phyloP scores from a whole-genome alignment of 352 stramenopile species.

The Globisporangium takayamanum region DNA sequence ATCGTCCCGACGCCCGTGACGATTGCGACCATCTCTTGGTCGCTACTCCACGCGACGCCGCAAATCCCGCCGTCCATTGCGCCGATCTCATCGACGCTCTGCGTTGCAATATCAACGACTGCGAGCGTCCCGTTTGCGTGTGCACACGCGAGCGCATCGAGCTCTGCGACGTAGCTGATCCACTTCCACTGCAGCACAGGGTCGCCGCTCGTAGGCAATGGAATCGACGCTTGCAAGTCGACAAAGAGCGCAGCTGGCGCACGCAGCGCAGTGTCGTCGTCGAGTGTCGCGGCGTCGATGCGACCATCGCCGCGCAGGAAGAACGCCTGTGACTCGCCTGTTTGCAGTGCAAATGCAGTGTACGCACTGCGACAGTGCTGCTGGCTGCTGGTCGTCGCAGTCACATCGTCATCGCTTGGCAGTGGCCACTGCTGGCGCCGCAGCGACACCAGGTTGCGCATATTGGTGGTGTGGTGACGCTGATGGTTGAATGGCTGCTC shows the following conservation, averaged over 20 bases:
- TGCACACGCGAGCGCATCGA: slow-evolving; percentile 52
- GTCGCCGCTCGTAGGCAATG: background rate
- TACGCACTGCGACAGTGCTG: background rate
- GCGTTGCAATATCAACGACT: slow-evolving; percentile 41
- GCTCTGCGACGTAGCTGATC: slow-evolving; percentile 56
- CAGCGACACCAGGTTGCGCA: slow-evolving; percentile 61
- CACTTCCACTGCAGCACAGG: slow-evolving; percentile 32
- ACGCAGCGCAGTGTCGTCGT: slow-evolving; percentile 2
- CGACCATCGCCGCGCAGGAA: slow-evolving; percentile 26
- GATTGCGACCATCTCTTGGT: slow-evolving; percentile 64
- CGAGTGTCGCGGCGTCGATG: slow-evolving; percentile 25
- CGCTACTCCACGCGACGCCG: slow-evolving; percentile 56
- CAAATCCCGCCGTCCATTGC: slow-evolving; percentile 54
- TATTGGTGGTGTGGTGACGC: slow-evolving; percentile 3
- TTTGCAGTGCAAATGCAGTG: slow-evolving; percentile 27
- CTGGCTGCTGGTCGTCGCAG: background rate
- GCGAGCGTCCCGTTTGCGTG: slow-evolving; percentile 40
- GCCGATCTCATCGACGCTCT: slow-evolving; percentile 57
- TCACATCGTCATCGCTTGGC: slow-evolving; percentile 4
- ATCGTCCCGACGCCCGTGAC: slow-evolving; percentile 50
- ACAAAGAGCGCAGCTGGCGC: slow-evolving; percentile 23
- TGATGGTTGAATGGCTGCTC: slow-evolving; percentile 8
- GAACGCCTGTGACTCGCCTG: slow-evolving; percentile 27
- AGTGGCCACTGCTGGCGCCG: slow-evolving; percentile 39
- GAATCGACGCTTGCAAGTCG: slow-evolving; percentile 23